Evolutionary conservation across 169 alveolate genomes (phyloP).

Genomic region (Plasmodium billcollinsi): DNA sequence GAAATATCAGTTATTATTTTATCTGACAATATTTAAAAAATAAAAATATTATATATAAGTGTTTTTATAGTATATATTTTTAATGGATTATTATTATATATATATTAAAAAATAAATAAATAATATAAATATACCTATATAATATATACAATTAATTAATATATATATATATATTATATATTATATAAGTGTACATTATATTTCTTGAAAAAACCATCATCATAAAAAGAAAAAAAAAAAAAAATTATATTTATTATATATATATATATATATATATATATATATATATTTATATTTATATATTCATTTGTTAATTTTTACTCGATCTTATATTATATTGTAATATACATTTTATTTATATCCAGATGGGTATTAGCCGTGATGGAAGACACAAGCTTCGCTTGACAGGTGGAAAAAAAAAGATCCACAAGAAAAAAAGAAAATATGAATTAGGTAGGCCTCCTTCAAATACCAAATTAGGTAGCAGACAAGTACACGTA

Average conservation of each 20-base stretch:
- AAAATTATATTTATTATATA: not conserved
- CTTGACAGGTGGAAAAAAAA: conserved; percentile 99
- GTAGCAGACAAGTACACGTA: conserved; percentile 93
- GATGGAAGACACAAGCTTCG: conserved; percentile 99
- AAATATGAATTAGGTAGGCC: conserved; percentile 99
- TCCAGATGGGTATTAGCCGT: conserved; percentile 98
- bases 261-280: conserved; percentile 17
- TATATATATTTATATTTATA: conserved; percentile 8
- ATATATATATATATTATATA: not conserved
- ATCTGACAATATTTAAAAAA: too few relatives aligned
- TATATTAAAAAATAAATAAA: too few relatives aligned
- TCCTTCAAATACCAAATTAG: conserved; percentile 97
- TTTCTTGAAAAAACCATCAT: not conserved
- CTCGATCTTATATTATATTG: not conserved
- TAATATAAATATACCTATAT: too few relatives aligned
- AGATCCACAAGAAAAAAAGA: conserved; percentile 99
- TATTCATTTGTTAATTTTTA: not conserved
- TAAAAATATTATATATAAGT: too few relatives aligned
- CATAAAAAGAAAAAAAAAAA: not conserved
- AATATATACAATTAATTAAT: too few relatives aligned
- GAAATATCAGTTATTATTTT: too few relatives aligned
- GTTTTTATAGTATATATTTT: too few relatives aligned
- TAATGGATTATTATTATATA: too few relatives aligned
- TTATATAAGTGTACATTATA: not conserved
- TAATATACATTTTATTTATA: not conserved